phyloP scores from a whole-genome alignment of 192 early-diverging fungal species.

The Coemansia sp. region DNA sequence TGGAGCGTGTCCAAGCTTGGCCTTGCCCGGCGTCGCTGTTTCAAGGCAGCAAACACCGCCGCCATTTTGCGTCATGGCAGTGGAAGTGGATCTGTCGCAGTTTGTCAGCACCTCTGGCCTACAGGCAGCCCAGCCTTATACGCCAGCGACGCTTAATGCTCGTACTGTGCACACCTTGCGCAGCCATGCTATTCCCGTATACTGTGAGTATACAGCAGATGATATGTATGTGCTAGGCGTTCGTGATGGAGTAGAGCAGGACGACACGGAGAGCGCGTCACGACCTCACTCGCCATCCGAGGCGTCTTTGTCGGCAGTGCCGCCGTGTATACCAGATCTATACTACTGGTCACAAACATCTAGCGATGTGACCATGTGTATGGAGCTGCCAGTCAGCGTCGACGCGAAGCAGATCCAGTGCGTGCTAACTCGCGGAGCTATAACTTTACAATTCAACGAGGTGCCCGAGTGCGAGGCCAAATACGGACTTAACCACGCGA shows the following conservation, averaged over 20 bases:
- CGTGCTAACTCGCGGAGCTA: conserved; percentile 57
- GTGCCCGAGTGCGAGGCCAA: conserved; percentile 20
- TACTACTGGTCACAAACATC: conserved; percentile 76
- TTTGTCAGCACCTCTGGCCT: background rate
- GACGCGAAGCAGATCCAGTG: conserved; percentile 63
- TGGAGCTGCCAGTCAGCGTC: conserved; percentile 61
- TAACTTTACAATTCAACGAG: conserved; percentile 48
- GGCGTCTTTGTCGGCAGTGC: background rate
- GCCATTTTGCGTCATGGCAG: conserved; percentile 35
- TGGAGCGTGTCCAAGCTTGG: background rate
- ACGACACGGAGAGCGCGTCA: conserved; percentile 41
- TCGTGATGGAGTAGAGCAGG: conserved; percentile 32
- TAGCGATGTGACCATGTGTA: conserved; percentile 68
- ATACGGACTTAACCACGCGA: conserved; percentile 13
- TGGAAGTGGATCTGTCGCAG: conserved; percentile 25
- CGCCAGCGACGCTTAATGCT: background rate
- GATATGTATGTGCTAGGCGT: conserved; percentile 43
- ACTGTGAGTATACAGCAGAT: conserved; percentile 33
- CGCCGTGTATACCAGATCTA: conserved; percentile 16
- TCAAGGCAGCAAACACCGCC: conserved; percentile 9
- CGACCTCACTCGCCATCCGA: background rate
- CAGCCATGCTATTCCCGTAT: conserved; percentile 50
- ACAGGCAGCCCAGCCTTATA: background rate
- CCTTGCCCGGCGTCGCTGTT: background rate
- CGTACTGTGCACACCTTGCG: conserved; percentile 30